Base-by-base conservation (phyloP, 768 basidiomycete genomes). In the Xerocomellus dryophilus region DNA sequence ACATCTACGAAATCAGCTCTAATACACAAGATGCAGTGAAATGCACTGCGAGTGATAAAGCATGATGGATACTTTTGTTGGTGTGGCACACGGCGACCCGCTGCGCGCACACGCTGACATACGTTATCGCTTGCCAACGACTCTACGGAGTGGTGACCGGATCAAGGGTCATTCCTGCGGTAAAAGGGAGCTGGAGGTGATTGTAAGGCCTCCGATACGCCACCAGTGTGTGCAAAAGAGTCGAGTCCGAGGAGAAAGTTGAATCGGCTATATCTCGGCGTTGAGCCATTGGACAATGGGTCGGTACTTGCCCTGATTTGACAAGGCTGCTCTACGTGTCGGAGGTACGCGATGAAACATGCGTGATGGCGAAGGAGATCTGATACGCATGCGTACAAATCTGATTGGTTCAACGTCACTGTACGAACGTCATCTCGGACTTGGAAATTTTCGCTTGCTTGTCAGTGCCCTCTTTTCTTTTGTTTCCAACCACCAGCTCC, bases 401-500 rank as follows among this genome's bases (percentile, higher is more conserved):
- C 11, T 42, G 61, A 55, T 59, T 63, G 61, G 51, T 32, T 51
- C 47, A 45, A 59, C 41, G 53, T 55, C 50, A 47, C 23, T n/a
- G 21, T 51, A 34, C 14, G 23, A 25, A 34, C 23, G 51, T 48
- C 56, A 53, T 35, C 51, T 61, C 64, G 54, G 64, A 65, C 58
- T 56, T 60, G 51, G 27, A 66, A 53, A 42, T 8, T 43, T 45
- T 45, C 52, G 47, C 50, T 48, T 44, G 39, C n/a, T 31, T 17
- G 41, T 50, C 34, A 27, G 35, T 23, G 36, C 65, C 61, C 56
- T 57, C 32, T 58, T 68, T 67, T 70, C 57, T 59, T 35, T 53
- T 25, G 3, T 25, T 20, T 40, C 4, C 25, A 60, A 57, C 52
- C 54, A 46, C 25, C 25, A 5, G 29, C 51, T 32, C 45, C 51